These are phyloP conservation scores for Penstemon davidsonii DNA, from an alignment of 257 asterid species.

Conservation along the genomic window DNA sequence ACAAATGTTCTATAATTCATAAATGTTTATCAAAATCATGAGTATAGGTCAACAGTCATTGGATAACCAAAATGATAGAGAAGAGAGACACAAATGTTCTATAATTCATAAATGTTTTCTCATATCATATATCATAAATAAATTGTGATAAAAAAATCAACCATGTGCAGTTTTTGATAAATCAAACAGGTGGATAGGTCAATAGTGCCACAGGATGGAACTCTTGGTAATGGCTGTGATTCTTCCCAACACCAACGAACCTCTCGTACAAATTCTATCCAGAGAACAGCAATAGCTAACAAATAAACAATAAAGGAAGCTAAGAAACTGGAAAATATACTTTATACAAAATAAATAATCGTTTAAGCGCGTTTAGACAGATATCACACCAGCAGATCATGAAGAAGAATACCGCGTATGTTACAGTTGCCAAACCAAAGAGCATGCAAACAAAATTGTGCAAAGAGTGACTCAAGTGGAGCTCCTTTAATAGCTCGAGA, in stretches of 20 bases:
- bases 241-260: constrained; percentile 98
- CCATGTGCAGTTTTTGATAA: constrained; percentile 92
- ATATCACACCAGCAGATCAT: constrained; percentile 14
- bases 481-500: constrained; percentile 86
- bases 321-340: constrained; percentile 19
- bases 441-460: constrained; percentile 87
- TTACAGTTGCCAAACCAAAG: constrained; percentile 97
- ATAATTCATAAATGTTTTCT: not conserved
- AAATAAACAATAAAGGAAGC: constrained; percentile 25
- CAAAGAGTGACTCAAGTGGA: constrained; percentile 79
- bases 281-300: constrained; percentile 83
- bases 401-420: constrained; percentile 61
- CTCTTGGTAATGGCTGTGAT: constrained; percentile 81
- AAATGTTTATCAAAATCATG: not conserved
- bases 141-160: constrained; percentile 35
- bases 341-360: constrained; percentile 2
- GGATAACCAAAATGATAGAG: not conserved
- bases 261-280: constrained; percentile 94
- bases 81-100: not conserved
- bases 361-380: constrained; percentile 19
- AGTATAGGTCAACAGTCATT: constrained; percentile 9
- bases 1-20: not conserved
- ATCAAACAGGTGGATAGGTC: constrained; percentile 82
- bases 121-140: constrained; percentile 11
- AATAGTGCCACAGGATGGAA: constrained; percentile 61